These are phyloP conservation scores for Kuraishia borneana DNA, from an alignment of 805 yeast species.

Conservation along the genomic window DNA sequence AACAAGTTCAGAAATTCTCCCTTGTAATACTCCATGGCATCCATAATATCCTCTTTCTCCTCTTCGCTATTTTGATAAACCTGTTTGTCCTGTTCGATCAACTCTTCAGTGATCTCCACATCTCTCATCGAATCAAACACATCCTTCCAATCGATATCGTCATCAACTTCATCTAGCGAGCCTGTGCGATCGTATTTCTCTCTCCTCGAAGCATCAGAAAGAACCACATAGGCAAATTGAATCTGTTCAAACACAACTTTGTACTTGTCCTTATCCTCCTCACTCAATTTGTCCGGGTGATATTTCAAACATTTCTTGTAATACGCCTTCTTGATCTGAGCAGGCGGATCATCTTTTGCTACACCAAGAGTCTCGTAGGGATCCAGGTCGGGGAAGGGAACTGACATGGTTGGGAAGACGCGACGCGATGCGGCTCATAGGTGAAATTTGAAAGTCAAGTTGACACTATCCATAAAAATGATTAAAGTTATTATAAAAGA, in stretches of 20 bases:
- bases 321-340: slow-evolving; percentile 57
- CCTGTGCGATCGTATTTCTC: slow-evolving; percentile 64
- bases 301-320: slow-evolving; percentile 48
- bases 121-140: slow-evolving; percentile 34
- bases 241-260: slow-evolving; percentile 46
- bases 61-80: slow-evolving; percentile 54
- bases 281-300: slow-evolving; percentile 60
- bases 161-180: slow-evolving; percentile 29
- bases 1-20: slow-evolving; percentile 66
- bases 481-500: too few relatives aligned
- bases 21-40: slow-evolving; percentile 40
- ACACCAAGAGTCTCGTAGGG: slow-evolving; percentile 50
- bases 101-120: slow-evolving; percentile 43
- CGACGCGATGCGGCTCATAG: background rate
- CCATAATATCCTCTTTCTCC: slow-evolving; percentile 51
- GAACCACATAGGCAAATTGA: slow-evolving; percentile 64
- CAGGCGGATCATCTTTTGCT: slow-evolving; percentile 25
- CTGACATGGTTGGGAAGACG: slow-evolving; percentile 10
- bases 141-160: slow-evolving; percentile 44
- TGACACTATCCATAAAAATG: background rate
- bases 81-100: slow-evolving; percentile 57
- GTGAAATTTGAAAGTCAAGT: background rate
- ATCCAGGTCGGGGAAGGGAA: slow-evolving; percentile 44
- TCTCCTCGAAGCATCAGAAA: slow-evolving; percentile 47
- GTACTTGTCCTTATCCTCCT: slow-evolving; percentile 20